Conservation (phyloP, 805 yeast genomes). For the Candida boleticola region DNA sequence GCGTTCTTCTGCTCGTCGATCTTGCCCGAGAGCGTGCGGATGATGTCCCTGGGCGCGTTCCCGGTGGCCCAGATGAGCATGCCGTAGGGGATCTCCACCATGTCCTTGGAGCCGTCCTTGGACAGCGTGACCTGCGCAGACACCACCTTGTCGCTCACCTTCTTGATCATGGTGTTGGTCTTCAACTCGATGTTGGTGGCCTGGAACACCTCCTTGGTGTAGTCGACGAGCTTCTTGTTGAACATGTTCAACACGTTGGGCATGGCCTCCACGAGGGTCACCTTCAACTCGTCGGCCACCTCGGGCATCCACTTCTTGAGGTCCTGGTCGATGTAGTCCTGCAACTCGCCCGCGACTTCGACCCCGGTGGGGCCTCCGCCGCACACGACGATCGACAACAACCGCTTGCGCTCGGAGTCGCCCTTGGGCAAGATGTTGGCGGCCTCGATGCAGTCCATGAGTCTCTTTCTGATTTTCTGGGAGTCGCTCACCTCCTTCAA, state of each 20-base stretch:
- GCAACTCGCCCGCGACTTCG: constrained; percentile 94
- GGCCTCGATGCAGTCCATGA: constrained; percentile 86
- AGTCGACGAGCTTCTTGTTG: constrained; percentile 64
- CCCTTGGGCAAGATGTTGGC: constrained; percentile 76
- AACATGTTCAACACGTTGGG: constrained; percentile 83
- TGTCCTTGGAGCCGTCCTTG: constrained; percentile 59
- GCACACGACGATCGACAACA: constrained; percentile 85
- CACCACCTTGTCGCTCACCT: constrained; percentile 70
- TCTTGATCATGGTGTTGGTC: constrained; percentile 85
- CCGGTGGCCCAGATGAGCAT: constrained; percentile 97
- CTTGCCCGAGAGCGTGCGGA: constrained; percentile 61
- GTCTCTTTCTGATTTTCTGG: constrained; percentile 72
- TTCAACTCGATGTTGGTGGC: constrained; percentile 66
- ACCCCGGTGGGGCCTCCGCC: constrained; percentile 99
- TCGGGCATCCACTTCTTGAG: constrained; percentile 85
- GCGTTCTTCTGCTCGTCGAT: constrained; percentile 79
- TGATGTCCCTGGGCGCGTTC: constrained; percentile 81
- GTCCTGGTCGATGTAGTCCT: constrained; percentile 92
- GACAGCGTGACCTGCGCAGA: constrained; percentile 65
- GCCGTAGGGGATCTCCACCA: constrained; percentile 78
- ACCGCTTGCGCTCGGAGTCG: constrained; percentile 78
- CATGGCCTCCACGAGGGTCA: constrained; percentile 84
- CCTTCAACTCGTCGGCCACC: constrained; percentile 76
- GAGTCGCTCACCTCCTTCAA: constrained; percentile 90
- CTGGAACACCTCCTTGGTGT: constrained; percentile 76